Evolutionary conservation across 306 rosid genomes (phyloP).

Genomic region (Boehmeria nivea): DNA sequence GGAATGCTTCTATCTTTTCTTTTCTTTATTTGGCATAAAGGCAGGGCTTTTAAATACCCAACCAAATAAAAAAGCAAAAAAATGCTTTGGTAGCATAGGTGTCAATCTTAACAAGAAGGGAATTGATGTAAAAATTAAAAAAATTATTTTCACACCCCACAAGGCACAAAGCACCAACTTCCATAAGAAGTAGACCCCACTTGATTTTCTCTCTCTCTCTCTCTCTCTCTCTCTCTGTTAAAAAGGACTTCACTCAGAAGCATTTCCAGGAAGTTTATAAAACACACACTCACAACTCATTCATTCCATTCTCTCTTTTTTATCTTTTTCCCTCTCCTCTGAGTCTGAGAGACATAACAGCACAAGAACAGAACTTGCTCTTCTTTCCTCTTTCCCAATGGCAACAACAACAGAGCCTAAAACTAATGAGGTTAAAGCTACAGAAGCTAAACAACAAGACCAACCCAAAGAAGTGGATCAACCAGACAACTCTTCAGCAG

Average conservation of each 20-base stretch:
- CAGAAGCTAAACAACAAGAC: constrained; percentile 33
- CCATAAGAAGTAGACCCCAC: constrained; percentile 4
- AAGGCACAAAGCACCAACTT: constrained; percentile 18
- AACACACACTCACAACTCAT: constrained; percentile 9
- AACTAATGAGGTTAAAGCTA: constrained; percentile 6
- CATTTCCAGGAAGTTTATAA: constrained; percentile 13
- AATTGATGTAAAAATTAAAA: neutral
- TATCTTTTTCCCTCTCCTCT: constrained; percentile 5
- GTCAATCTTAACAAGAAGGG: constrained; percentile 3
- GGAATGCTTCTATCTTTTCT: constrained; percentile 1
- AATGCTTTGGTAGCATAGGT: constrained; percentile 29
- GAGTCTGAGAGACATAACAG: neutral
- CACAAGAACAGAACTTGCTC: constrained; percentile 11
- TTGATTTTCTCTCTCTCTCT: constrained; percentile 14
- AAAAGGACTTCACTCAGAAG: constrained; percentile 18
- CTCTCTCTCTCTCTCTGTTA: constrained; percentile 5
- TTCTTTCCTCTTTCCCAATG: constrained; percentile 31
- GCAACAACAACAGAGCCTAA: constrained; percentile 29
- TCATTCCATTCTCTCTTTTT: constrained; percentile 6
- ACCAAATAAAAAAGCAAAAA: neutral
- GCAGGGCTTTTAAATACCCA: too few species aligned
- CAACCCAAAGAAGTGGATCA: constrained; percentile 35
- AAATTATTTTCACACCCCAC: too few species aligned
- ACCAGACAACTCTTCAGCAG: neutral
- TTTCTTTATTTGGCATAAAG: too few species aligned